A percentile compares a stretch with the other conserved stretches of the same genome.
Evolutionary conservation across 371 early-diverging fungal genomes (phyloP).

Genomic region (Nematocida parisii): DNA sequence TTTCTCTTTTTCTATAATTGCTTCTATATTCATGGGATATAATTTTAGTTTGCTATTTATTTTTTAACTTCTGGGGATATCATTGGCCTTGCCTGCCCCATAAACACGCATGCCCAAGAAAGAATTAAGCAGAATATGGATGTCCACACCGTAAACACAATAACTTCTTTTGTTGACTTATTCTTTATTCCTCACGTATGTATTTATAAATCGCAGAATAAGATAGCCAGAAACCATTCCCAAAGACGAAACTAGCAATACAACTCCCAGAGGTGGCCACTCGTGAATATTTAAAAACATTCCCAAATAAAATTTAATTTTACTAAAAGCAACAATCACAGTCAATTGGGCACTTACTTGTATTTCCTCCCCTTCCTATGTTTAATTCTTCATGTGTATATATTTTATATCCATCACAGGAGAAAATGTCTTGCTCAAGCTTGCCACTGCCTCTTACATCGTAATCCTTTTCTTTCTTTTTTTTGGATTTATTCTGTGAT

Average conservation of each 20-base stretch:
- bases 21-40: constrained; percentile 32
- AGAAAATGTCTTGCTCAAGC: not conserved
- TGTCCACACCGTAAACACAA: constrained; percentile 15
- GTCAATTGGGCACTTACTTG: constrained; percentile 46
- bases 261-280: constrained; percentile 28
- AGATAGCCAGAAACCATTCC: not conserved
- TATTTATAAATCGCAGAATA: not conserved
- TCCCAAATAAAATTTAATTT: constrained; percentile 38
- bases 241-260: not conserved
- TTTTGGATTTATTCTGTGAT: not conserved
- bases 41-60: constrained; percentile 10
- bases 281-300: constrained; percentile 28
- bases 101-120: constrained; percentile 50
- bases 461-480: constrained; percentile 1
- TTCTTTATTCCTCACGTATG: constrained; percentile 9
- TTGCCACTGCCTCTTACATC: not conserved
- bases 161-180: constrained; percentile 9
- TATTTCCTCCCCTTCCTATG: constrained; percentile 19
- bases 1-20: constrained; percentile 19
- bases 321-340: constrained; percentile 53
- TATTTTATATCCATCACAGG: constrained; percentile 41
- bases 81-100: constrained; percentile 47
- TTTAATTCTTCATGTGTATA: constrained; percentile 52
- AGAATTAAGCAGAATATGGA: constrained; percentile 20
- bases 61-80: constrained; percentile 10